Evolutionary conservation across 768 basidiomycete species (phyloP).

Genomic region (Roridomyces roridus): DNA sequence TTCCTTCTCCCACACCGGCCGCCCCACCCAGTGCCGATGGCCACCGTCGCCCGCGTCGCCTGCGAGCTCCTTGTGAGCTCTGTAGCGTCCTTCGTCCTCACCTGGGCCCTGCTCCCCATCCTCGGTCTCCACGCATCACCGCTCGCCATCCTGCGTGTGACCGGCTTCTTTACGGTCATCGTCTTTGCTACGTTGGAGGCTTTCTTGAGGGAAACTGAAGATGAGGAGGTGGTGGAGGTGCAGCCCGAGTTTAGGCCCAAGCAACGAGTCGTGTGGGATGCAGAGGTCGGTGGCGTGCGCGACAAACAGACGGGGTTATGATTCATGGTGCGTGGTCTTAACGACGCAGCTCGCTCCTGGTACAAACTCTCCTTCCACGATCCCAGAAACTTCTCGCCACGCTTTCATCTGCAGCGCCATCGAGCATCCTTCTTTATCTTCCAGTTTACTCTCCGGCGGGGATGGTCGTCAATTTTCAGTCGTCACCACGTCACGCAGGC

Average conservation of each 20-base stretch:
- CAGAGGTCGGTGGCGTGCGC: too few relatives aligned
- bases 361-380: too few relatives aligned
- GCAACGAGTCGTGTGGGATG: neutral
- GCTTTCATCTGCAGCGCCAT: too few relatives aligned
- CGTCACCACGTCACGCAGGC: too few relatives aligned
- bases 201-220: neutral
- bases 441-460: too few relatives aligned
- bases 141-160: constrained; percentile 7
- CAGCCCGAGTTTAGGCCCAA: constrained; percentile 4
- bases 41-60: neutral
- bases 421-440: too few relatives aligned
- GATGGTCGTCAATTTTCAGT: too few relatives aligned
- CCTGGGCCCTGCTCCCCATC: constrained; percentile 11
- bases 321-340: too few relatives aligned
- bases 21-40: neutral
- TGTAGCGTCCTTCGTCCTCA: constrained; percentile 9
- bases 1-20: too few relatives aligned
- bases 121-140: neutral
- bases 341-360: too few relatives aligned
- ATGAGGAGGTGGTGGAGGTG: neutral
- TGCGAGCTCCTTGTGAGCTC: constrained; percentile 16
- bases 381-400: too few relatives aligned
- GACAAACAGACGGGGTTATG: too few relatives aligned
- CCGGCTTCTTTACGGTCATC: neutral
- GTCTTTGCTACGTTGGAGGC: constrained; percentile 2